Evolutionary conservation across 179 eudicot species (phyloP).

Genomic region (Spergularia azorica): DNA sequence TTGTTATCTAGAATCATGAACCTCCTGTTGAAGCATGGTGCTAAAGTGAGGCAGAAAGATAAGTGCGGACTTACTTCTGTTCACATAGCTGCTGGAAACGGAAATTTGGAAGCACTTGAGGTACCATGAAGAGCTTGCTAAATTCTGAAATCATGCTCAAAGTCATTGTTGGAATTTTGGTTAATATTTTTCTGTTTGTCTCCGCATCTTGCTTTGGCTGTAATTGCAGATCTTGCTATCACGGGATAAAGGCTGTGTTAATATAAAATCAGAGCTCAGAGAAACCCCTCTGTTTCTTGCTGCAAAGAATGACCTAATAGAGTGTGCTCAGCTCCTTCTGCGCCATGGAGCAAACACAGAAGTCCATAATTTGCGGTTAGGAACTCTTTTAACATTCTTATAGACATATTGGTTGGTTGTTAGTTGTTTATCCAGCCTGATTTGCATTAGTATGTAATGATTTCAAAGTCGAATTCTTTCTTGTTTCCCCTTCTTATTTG

Average conservation of each 20-base stretch:
- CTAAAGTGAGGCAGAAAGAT: conserved; percentile 44
- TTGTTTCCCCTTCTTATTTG: background rate
- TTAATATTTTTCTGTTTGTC: background rate
- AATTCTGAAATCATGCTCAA: background rate
- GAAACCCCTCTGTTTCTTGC: conserved; percentile 47
- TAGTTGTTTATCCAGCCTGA: background rate
- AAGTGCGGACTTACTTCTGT: conserved; percentile 40
- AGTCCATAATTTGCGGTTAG: conserved; percentile 42
- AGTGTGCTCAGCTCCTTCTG: conserved; percentile 40
- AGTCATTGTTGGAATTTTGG: background rate
- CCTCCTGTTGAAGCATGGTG: conserved; percentile 41
- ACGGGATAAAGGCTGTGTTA: conserved; percentile 33
- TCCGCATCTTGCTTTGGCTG: background rate
- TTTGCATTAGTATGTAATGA: background rate
- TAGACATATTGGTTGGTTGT: background rate
- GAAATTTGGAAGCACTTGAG: conserved; percentile 42
- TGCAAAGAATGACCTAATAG: conserved; percentile 40
- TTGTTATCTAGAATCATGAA: conserved; percentile 28
- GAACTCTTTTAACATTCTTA: background rate
- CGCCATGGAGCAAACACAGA: conserved; percentile 42
- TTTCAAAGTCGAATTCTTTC: background rate
- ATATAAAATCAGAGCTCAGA: conserved; percentile 34
- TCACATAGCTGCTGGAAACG: conserved; percentile 42
- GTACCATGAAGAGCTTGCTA: conserved; percentile 21
- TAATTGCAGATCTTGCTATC: conserved; percentile 31